Base-by-base conservation (phyloP, 2,329 filamentous ascomycete genomes). In the Ophiostoma montium region DNA sequence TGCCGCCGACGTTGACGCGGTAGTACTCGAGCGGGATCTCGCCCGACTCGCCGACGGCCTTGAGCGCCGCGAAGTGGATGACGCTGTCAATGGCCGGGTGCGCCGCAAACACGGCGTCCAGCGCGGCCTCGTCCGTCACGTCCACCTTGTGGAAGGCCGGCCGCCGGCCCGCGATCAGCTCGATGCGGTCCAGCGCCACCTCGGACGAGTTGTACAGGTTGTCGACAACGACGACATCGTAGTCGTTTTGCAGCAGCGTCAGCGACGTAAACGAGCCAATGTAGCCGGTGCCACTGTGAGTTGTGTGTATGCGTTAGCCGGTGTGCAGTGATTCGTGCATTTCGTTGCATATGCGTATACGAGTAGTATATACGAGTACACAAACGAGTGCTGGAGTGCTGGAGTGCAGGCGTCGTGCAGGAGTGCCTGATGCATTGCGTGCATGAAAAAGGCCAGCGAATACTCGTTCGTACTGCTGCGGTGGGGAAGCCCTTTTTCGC, bases 11-110 rank as follows among this genome's bases (percentile, higher is more conserved):
- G 65, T 98, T 98, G 72, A 95, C 86, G 59, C 84, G 78, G 75
- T 95, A 98, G 78, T 98, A 98, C 69, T 95, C 89, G 62, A 96
- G 80, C 42, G 92, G 92, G 55, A 87, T 94, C 67, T 94, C 86
- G 61, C 76, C 80, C 48, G 90, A 96, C 70, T 98, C 90, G 62
- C 92, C 92, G 53, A 98, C 92, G 43, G 94, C 90, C 84, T 98
- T 98, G 58, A 98, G 76, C 21, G 92, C 92, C 55, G 92, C 94
- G 64, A 98, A 98, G 74, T 98, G 92, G 61, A 98, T 96, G 57
- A 96, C 92, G 64, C 86, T 95, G 75, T 95, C 88, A 62, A 98
- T 95, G 61, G 86, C 83, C 47, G 89, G 87, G 68, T 96, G 84
- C 62, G 84, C 84, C 55, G 78, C 73, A 63, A 98, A 95, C 59